A percentile compares a stretch with the other conserved stretches of the same genome.
These are phyloP conservation scores for Porodaedalea pini DNA, from an alignment of 1,284 basidiomycete genomes.

Conservation along the genomic window DNA sequence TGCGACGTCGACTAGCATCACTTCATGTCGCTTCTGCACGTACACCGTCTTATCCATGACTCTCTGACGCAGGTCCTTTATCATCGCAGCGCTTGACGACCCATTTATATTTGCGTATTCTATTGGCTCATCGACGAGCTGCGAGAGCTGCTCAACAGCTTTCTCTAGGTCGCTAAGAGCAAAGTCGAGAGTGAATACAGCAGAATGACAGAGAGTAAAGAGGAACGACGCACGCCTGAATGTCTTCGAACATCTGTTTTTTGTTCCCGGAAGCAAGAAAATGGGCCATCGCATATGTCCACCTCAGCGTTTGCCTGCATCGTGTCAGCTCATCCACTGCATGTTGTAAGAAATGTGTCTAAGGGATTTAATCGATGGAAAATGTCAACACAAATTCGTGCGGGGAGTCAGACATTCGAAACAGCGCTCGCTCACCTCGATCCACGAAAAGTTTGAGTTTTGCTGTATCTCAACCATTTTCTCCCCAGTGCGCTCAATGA, in stretches of 20 bases:
- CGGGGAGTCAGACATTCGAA: too few relatives aligned
- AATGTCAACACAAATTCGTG: not conserved
- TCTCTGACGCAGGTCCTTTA: conserved; percentile 52
- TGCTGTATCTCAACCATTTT: conserved; percentile 70
- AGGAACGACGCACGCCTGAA: conserved; percentile 42
- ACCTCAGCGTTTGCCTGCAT: conserved; percentile 63
- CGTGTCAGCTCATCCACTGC: conserved; percentile 54
- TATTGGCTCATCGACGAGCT: conserved; percentile 58
- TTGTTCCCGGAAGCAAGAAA: conserved; percentile 59
- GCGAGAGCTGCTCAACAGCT: conserved; percentile 61
- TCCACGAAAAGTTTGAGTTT: conserved; percentile 57
- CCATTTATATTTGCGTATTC: conserved; percentile 36
- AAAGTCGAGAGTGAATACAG: not conserved
- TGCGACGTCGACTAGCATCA: conserved; percentile 52
- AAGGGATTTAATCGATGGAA: not conserved
- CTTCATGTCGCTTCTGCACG: conserved; percentile 46
- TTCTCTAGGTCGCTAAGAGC: conserved; percentile 53
- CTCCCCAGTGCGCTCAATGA: conserved; percentile 58
- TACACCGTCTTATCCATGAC: conserved; percentile 53
- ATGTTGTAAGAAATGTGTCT: conserved; percentile 58
- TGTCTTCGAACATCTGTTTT: conserved; percentile 67
- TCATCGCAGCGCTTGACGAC: conserved; percentile 26
- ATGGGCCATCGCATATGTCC: conserved; percentile 72
- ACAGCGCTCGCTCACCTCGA: conserved; percentile 48
- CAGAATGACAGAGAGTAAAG: not conserved